phyloP scores from a whole-genome alignment of 192 early-diverging fungal genomes.

The Paraglomus brasilianum region DNA sequence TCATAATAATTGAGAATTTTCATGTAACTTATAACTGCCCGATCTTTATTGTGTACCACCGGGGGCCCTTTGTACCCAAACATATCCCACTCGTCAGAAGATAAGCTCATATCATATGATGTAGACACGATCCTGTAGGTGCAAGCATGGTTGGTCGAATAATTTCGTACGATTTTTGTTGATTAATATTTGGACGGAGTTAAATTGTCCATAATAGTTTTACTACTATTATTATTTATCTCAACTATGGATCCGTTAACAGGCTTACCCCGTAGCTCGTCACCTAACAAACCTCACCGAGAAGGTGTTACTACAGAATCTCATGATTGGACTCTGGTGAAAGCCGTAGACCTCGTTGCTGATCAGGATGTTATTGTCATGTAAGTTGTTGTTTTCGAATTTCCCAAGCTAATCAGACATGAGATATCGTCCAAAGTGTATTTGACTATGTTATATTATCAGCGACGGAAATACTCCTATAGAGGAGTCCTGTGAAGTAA shows the following conservation, averaged over 20 bases:
- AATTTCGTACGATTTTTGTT: too few species aligned
- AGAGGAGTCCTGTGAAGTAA: slow-evolving; percentile 67
- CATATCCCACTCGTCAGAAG: too few species aligned
- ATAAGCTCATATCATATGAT: too few species aligned
- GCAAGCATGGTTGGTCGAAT: too few species aligned
- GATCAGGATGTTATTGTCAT: slow-evolving; percentile 67
- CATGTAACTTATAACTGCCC: too few species aligned
- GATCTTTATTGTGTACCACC: too few species aligned
- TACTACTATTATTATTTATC: background rate
- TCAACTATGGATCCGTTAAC: slow-evolving; percentile 21
- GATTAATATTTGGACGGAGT: too few species aligned
- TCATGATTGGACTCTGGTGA: slow-evolving; percentile 65
- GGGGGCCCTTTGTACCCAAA: too few species aligned
- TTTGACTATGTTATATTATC: background rate
- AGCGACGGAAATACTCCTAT: slow-evolving; percentile 59
- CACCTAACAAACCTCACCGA: slow-evolving; percentile 30
- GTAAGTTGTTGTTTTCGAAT: slow-evolving; percentile 34
- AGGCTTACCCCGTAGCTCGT: slow-evolving; percentile 11
- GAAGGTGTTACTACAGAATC: slow-evolving; percentile 44
- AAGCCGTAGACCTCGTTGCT: slow-evolving; percentile 57
- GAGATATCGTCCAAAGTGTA: background rate
- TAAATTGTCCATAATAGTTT: too few species aligned
- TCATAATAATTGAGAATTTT: too few species aligned
- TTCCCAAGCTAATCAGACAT: background rate
- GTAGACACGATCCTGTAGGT: too few species aligned